Conservation (phyloP, 2,329 filamentous ascomycete species). For the Aureobasidium subglaciale region DNA sequence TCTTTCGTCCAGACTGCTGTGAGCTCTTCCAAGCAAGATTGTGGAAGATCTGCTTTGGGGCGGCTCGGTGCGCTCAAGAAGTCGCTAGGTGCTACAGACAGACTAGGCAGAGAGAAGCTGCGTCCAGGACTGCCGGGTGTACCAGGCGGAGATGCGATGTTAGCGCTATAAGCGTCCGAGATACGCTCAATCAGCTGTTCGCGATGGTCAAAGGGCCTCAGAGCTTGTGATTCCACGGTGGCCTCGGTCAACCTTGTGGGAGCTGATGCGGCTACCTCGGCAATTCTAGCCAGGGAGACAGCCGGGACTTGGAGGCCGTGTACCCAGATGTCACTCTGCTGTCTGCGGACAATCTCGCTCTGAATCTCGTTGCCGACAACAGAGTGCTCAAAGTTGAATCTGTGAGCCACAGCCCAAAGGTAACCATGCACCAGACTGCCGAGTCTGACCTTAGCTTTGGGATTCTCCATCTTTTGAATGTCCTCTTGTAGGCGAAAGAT, state of each 20-base stretch:
- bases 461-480: conserved; percentile 58
- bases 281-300: conserved; percentile 53
- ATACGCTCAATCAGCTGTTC: conserved; percentile 66
- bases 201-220: conserved; percentile 70
- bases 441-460: conserved; percentile 67
- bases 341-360: conserved; percentile 68
- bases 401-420: conserved; percentile 70
- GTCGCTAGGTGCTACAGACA: conserved; percentile 36
- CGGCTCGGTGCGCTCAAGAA: conserved; percentile 17
- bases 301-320: conserved; percentile 66
- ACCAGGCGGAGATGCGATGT: conserved; percentile 54
- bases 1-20: conserved; percentile 75
- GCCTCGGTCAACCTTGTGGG: conserved; percentile 40
- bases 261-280: conserved; percentile 32
- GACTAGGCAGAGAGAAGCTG: conserved; percentile 54
- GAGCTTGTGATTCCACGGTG: conserved; percentile 54
- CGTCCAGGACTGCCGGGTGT: conserved; percentile 48
- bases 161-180: conserved; percentile 61
- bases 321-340: conserved; percentile 71
- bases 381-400: conserved; percentile 67
- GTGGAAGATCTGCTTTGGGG: conserved; percentile 54
- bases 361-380: conserved; percentile 63
- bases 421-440: conserved; percentile 85
- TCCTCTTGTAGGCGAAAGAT: conserved; percentile 82
- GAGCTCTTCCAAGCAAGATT: conserved; percentile 66